Conservation (phyloP, 106 monocot genomes). For the Platanthera zijinensis region DNA sequence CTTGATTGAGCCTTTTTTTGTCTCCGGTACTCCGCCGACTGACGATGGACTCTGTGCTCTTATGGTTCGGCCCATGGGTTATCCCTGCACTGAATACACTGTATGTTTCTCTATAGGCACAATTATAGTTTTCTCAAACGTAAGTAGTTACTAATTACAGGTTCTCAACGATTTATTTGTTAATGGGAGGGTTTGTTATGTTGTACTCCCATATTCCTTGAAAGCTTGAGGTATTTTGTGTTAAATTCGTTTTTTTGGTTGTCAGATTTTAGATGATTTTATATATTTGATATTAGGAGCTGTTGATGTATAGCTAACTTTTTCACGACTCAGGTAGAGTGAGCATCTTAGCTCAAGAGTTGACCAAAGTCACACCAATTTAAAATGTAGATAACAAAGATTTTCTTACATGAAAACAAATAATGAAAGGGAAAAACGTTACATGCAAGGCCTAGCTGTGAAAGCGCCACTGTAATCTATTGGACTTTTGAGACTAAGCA, state of each 20-base stretch:
- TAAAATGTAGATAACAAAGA: too few relatives aligned
- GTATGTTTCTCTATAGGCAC: neutral
- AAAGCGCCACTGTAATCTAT: too few relatives aligned
- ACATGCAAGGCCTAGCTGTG: too few relatives aligned
- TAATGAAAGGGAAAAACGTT: too few relatives aligned
- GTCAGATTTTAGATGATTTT: too few relatives aligned
- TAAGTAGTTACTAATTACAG: neutral
- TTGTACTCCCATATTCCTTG: neutral
- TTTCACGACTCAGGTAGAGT: too few relatives aligned
- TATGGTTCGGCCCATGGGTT: neutral
- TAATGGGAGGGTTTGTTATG: neutral
- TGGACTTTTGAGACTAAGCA: too few relatives aligned
- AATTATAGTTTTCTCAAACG: neutral
- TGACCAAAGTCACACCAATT: too few relatives aligned
- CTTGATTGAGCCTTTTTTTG: neutral
- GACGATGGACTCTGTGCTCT: neutral
- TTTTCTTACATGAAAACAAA: too few relatives aligned
- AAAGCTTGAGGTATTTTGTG: neutral
- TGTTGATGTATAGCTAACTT: too few relatives aligned
- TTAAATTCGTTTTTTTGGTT: neutral
- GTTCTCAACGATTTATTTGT: neutral
- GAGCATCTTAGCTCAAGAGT: too few relatives aligned
- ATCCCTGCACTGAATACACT: slow-evolving; percentile 1
- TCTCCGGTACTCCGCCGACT: neutral
- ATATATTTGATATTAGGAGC: too few relatives aligned